phyloP scores from a whole-genome alignment of 345 rosid species.

The Eutrema yunnanense region DNA sequence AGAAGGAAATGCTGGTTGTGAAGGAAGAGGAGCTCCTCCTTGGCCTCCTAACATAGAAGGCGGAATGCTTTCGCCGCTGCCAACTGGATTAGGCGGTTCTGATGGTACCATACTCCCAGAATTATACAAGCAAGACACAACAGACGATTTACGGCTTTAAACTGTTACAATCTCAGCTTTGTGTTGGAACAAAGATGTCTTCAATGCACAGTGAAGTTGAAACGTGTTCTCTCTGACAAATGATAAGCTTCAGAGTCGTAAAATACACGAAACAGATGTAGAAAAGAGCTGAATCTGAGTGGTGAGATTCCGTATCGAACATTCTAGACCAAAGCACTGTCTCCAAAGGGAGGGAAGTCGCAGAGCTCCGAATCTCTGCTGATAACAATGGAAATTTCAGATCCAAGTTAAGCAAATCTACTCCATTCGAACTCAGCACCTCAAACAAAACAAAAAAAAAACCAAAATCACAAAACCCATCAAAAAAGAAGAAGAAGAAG shows the following conservation, averaged over 20 bases:
- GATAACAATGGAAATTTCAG: conserved; percentile 12
- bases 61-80: conserved; percentile 64
- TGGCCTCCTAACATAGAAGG: conserved; percentile 75
- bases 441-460: neutral
- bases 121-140: conserved; percentile 19
- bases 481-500: conserved; percentile 2
- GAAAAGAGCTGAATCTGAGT: conserved; percentile 17
- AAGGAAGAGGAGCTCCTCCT: conserved; percentile 63
- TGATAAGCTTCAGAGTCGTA: conserved; percentile 23
- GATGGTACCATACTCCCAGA: conserved; percentile 66
- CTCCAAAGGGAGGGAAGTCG: neutral
- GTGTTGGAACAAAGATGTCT: conserved; percentile 34
- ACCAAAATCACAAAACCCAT: conserved; percentile 7
- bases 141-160: neutral
- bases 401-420: conserved; percentile 23
- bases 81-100: conserved; percentile 73
- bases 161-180: conserved; percentile 32
- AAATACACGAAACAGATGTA: neutral
- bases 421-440: conserved; percentile 12
- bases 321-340: conserved; percentile 9
- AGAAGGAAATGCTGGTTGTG: conserved; percentile 62
- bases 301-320: conserved; percentile 24
- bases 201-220: conserved; percentile 27
- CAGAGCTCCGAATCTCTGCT: conserved; percentile 3
- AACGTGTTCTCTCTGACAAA: neutral